Base-by-base conservation (phyloP, 192 early-diverging fungal genomes). In the Backusella psychrophila region DNA sequence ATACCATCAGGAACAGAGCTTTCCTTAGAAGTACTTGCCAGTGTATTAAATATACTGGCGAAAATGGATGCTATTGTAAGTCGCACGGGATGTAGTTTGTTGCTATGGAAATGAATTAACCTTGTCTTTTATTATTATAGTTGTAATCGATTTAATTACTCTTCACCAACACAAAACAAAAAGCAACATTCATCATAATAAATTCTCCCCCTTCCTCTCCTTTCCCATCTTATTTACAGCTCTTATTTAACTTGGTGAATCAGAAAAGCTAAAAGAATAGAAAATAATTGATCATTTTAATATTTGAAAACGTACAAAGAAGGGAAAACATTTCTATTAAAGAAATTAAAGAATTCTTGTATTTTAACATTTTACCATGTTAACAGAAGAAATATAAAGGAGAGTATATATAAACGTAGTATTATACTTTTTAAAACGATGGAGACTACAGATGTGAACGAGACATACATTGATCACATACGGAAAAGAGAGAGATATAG, bases 41-140 rank as follows among this genome's bases (percentile, higher is more conserved):
- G 92, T 1, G 95, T 97, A n/a, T 83, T 96, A 71, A 89, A 90
- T 77, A 95, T 97, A 34, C 91, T 94, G 76, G 90, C 93, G 52
- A 96, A 93, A 84, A 96, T 97, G 95, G 94, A 95, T 81, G 89
- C 86, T 74, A 91, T 96, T 85, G 73, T 96, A 82, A 83, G 79
- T 77, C 11, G 7, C 11, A 36, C 14, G 9, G 1, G 19, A 7
- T 33, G 35, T 67, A 1, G 3, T 39, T 8, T 38, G 34, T 41
- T 69, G 9, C 56, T 11, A 63, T 63, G 9, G 23, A 63, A 63
- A 63, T 11, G n/a, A n/a, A 68, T 23, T 69, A 69, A 69, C 35
- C 0, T 69, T 71, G 11, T 70, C 36, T 70, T 76, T 52, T 73
- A n/a, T 69, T 31, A 12, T 9, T 35, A 36, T 72, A 72, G 49